A percentile compares a stretch with the other conserved stretches of the same genome.
These are phyloP conservation scores for Coccomyxa sp. DNA, from an alignment of 139 green algal species.

Conservation along the genomic window DNA sequence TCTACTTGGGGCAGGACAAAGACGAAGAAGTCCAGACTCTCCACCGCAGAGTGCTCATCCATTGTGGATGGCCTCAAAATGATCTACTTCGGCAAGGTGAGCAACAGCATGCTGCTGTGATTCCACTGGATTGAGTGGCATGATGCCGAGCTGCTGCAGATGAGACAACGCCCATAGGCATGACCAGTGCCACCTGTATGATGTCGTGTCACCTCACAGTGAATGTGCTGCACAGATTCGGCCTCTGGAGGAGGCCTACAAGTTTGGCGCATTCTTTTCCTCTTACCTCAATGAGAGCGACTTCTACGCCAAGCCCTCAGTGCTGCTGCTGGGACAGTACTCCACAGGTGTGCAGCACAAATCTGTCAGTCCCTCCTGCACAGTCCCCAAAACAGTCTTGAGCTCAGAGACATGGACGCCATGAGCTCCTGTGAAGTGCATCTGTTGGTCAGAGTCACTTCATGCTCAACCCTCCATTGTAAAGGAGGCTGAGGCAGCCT, in stretches of 20 bases:
- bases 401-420: too few species aligned
- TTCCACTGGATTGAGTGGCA: too few species aligned
- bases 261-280: conserved; percentile 90
- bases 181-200: too few species aligned
- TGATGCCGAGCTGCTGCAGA: too few species aligned
- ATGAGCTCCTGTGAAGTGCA: too few species aligned
- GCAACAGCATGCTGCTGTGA: not conserved
- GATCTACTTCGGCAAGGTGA: conserved; percentile 91
- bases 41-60: conserved; percentile 65
- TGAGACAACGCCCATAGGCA: too few species aligned
- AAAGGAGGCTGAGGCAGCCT: too few species aligned
- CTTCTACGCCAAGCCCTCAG: conserved; percentile 94
- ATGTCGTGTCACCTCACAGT: not conserved
- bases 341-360: too few species aligned
- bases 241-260: conserved; percentile 88
- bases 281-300: conserved; percentile 79
- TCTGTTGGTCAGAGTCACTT: too few species aligned
- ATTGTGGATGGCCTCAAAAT: conserved; percentile 89
- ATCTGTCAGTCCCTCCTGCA: too few species aligned
- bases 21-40: conserved; percentile 32
- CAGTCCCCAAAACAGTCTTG: too few species aligned
- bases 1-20: not conserved
- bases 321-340: conserved; percentile 98
- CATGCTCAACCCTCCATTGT: too few species aligned
- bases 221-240: conserved; percentile 49